Evolutionary conservation across 805 yeast species (phyloP), one percentile per base, ranked within the genome.

Genomic region (Diddensiella caesifluorescens): DNA sequence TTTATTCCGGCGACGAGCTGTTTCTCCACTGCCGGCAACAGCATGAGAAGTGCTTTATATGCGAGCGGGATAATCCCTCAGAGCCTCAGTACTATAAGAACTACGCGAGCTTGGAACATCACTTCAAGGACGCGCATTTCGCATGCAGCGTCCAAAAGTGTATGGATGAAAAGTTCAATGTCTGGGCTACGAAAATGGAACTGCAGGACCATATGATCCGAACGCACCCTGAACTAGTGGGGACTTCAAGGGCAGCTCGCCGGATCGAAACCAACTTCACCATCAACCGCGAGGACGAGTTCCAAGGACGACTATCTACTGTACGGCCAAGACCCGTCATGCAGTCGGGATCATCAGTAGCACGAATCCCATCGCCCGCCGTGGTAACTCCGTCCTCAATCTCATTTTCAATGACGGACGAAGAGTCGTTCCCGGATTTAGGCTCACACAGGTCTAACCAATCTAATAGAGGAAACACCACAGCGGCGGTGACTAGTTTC

Each of bases 11-110:
- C 29, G 96, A 90, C 59, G 97, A 89, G 59, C 69, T 88, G 53
- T 78, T 76, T 49, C 62, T 79, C 23, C 99, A 92, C 62, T 74
- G 89, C 65, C 70, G 95, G 51, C 83, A 84, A 46, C 67, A 67
- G 37, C 98, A 92, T 61, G 96, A 89, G 58, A 77, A 80, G 50
- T 92, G 99, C 61, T 85, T 80, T 53, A 79, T 92, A 23, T 92
- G 99, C 65, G 95, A 88, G 51, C 53, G 63, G 21, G 80, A 75
- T 57, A 73, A 78, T 53, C 67, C 79, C 1, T 52, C 54, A 19
- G 37, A 45, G 20, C 60, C 74, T 12, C 64, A 68, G 21, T 88
- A 84, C 62, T 92, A 82, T 64, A 71, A 71, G 50, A 74, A 89
- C 60, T 90, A 90, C 57, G 82, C 82, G 34, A 69, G 77, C 29